Evolutionary conservation across 805 yeast species (phyloP), one percentile per base, ranked within the genome.

Genomic region (Suhomyces faveliae): DNA sequence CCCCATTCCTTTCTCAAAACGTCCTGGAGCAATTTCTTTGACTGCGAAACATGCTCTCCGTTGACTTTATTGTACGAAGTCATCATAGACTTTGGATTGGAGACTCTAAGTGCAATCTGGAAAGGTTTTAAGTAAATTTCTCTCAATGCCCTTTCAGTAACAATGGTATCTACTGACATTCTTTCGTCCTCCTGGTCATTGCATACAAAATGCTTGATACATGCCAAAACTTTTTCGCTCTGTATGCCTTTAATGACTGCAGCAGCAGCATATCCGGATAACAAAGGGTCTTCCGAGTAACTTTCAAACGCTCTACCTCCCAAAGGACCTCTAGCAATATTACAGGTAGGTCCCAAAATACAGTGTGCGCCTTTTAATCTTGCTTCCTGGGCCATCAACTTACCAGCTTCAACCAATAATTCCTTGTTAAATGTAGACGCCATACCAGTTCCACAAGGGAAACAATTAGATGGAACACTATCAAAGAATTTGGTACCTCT

Each of bases 301-400:
- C 81, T 72, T 61, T 83, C 87, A 56, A 81, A 83, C 2, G 81
- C 81, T 46, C 87, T 66, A 15, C 87, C 86, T 24, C 85, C 85
- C 27, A 78, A 62, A 9, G 85, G 85, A 12, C 76, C 74, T 46
- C 86, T 66, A 45, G 73, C 80, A 53, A 80, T 80, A 66, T 81
- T 81, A 49, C 68, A 63, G 11, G 56, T 53, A 38, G 81, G 81
- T 7, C 79, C 81, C 41, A 77, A 63, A 42, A 77, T 70, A 19
- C 76, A 74, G 51, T 77, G 78, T 7, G 74, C 82, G 29, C 78
- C 76, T 54, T 81, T 80, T 53, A 73, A 71, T 50, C 66, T 76
- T 20, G 84, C 82, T 60, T 81, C 85, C 22, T 58, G 56, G 23
- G 77, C 84, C 78, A 80, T 77, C 47, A 80, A 60, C 24, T 61